Base-by-base conservation (phyloP, 106 monocot species). In the Agapanthus africanus region DNA sequence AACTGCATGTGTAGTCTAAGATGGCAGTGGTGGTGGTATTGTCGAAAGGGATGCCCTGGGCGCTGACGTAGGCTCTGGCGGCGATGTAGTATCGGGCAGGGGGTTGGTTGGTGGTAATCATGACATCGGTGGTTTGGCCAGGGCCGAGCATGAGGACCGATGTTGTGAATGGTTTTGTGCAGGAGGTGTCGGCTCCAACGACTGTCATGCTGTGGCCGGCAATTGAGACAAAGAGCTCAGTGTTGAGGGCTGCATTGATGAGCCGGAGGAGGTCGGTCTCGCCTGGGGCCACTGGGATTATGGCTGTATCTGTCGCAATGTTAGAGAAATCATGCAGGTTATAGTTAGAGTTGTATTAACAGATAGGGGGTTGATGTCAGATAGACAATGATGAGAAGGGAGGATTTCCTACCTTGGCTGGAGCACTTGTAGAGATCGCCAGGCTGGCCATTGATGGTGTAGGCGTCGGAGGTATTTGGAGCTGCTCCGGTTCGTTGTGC, bases 11-110 rank as follows among this genome's bases (percentile, higher is more conserved):
- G 69, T 84, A 88, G 11, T 81, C 59, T 31, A 88, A 70, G 61
- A 88, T 68, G 54, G 84, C 84, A 31, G 84, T 81, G 52, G 88
- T 79, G 21, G 88, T 88, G 59, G 88, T 88, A 81, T 81, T 81
- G 76, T 81, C 84, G 62, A 84, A 76, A 56, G 73, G 44, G 26
- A 70, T 52, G 9, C 28, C 52, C 15, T 59, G 79, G 11, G 81
- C 75, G 14, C 76, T 76, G 15, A 59, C 54, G 69, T 79, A 88
- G 66, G 83, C 76, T 8, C 61, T 74, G 18, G 88, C 88, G 13
- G 79, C 88, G 13, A 88, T 71, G 81, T 88, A 84, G 84, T 81
- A 88, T 0, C 78, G 70, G 3, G 40, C 72, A 4, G 81, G 69
- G 18, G 73, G 67, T 18, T 59, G 75, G 61, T 67, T 36, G 47